A percentile compares a stretch with the other conserved stretches of the same genome.
Evolutionary conservation across 371 early-diverging fungal species (phyloP).

Genomic region (Mucor saturninus): DNA sequence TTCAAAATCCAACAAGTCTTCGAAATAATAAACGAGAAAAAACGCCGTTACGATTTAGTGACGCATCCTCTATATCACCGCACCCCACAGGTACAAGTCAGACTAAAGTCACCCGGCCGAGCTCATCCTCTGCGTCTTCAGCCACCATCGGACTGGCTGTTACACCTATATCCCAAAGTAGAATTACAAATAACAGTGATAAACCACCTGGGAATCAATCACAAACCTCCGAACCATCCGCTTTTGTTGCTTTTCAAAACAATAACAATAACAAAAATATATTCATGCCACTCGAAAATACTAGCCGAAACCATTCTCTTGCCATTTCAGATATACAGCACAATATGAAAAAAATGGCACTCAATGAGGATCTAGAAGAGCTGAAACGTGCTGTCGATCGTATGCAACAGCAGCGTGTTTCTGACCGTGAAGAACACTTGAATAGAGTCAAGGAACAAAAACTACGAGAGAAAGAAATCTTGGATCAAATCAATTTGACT

Average conservation of each 20-base stretch:
- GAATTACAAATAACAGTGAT: constrained; percentile 13
- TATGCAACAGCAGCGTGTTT: constrained; percentile 20
- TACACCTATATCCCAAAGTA: constrained; percentile 14
- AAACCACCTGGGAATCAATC: constrained; percentile 15
- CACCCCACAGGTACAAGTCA: background rate
- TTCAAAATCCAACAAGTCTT: background rate
- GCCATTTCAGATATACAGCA: constrained; percentile 4
- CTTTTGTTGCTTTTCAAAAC: constrained; percentile 6
- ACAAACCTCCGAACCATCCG: constrained; percentile 13
- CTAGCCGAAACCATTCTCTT: background rate
- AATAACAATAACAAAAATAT: constrained; percentile 6
- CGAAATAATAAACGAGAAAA: background rate
- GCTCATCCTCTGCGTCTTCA: constrained; percentile 20
- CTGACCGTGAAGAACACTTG: constrained; percentile 18
- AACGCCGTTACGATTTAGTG: background rate
- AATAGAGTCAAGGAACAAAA: constrained; percentile 24
- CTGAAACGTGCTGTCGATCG: constrained; percentile 21
- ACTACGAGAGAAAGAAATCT: constrained; percentile 16
- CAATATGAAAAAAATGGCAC: constrained; percentile 20
- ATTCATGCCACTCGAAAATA: background rate
- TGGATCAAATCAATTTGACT: constrained; percentile 22
- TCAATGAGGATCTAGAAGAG: constrained; percentile 20
- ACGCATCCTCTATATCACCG: background rate
- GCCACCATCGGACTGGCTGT: constrained; percentile 15
- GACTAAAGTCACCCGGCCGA: constrained; percentile 13